Base-by-base conservation (phyloP, 2,329 filamentous ascomycete genomes). In the Colletotrichum tropicale region DNA sequence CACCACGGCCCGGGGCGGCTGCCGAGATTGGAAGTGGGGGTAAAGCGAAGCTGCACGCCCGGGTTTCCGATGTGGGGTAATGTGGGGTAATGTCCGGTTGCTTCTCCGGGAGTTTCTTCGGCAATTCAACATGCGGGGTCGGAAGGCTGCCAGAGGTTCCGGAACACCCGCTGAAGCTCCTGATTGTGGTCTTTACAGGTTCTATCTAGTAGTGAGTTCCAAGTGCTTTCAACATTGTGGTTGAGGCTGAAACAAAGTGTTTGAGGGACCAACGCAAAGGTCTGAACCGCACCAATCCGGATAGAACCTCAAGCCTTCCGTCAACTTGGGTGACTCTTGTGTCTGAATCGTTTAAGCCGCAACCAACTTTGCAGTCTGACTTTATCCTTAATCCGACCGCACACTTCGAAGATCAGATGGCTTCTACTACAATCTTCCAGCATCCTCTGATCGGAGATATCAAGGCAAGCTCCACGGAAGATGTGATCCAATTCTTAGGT, bases 401-500 rank as follows among this genome's bases (percentile, higher is more conserved):
- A 52, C n/a, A 52, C n/a, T 52, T 52, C n/a, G 43, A 21, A 52
- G 43, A 62, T 32, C 60, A 62, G 3, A 74, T 71, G 60, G 28
- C 34, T 21, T 18, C 30, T 21, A 32, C 18, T 4, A 18, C 5
- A 13, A 13, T 18, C 6, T 38, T 76, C 2, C 38, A 43, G 18
- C 68, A 77, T 16, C 72, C 73, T 6, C 21, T 48, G 6, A 76
- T 77, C 28, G 75, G 75, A 15, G 36, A 26, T 15, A 43, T 75
- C 13, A 52, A 21, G n/a, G 67, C 58, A 10, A 21, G 8, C 6
- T 21, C 36, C 8, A 16, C 21, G 18, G 60, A 70, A n/a, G 70
- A 60, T 13, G 78, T 80, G 12, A 71, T 75, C 12, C 76, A 80
- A 38, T 81, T 77, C 48, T 69, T 79, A 30, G 79, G 80, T 18